A percentile compares a stretch with the other conserved stretches of the same genome.
phyloP scores from a whole-genome alignment of 2,329 filamentous ascomycete genomes.

The Fusarium falciforme region DNA sequence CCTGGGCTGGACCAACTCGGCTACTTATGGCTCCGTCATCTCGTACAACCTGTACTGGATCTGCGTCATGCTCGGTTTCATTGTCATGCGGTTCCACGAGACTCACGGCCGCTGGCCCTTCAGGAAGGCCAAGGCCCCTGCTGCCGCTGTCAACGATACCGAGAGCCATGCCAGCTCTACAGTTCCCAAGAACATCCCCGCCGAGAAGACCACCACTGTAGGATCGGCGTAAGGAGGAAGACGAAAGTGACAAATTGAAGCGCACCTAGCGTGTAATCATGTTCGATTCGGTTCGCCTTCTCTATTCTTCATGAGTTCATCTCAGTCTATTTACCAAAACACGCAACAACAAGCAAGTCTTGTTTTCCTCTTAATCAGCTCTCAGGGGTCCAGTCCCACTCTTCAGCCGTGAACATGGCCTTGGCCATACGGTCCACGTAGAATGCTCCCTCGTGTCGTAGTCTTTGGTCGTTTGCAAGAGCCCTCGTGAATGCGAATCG shows the following conservation, averaged over 20 bases:
- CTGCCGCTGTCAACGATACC: constrained; percentile 33
- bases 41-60: constrained; percentile 93
- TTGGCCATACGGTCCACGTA: constrained; percentile 63
- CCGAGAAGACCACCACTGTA: constrained; percentile 44
- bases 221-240: constrained; percentile 1
- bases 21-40: constrained; percentile 87
- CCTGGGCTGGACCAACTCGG: constrained; percentile 89
- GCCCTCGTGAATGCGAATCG: constrained; percentile 64
- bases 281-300: constrained; percentile 14
- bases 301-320: constrained; percentile 30
- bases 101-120: constrained; percentile 61
- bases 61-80: constrained; percentile 75
- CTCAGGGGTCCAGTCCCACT: constrained; percentile 71
- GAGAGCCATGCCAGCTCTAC: constrained; percentile 42
- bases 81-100: constrained; percentile 75
- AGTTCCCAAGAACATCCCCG: constrained; percentile 39
- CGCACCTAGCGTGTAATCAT: neutral
- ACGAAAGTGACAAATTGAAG: neutral
- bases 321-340: constrained; percentile 33
- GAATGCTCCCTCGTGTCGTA: constrained; percentile 61
- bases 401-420: constrained; percentile 65
- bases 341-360: constrained; percentile 20
- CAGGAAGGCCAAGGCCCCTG: constrained; percentile 49
- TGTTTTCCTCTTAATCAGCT: constrained; percentile 35
- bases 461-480: constrained; percentile 61